These are phyloP conservation scores for Colletotrichum limetticola DNA, from an alignment of 2,329 filamentous ascomycete genomes.

Conservation along the genomic window DNA sequence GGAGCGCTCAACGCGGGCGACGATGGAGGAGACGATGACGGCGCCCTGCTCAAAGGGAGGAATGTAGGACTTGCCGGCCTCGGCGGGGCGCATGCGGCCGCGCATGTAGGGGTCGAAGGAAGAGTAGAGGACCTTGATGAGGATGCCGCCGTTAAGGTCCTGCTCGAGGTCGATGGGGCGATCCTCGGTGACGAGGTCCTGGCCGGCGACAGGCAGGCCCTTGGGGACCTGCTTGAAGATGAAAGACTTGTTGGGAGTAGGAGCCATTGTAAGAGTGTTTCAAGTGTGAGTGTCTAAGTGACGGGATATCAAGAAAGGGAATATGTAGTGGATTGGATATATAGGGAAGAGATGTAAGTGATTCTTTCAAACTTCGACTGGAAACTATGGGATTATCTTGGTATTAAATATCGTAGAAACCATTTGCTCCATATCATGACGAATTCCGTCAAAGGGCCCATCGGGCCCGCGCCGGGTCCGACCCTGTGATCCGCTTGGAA, in stretches of 20 bases:
- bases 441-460: not conserved
- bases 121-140: constrained; percentile 75
- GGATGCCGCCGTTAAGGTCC: constrained; percentile 72
- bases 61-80: constrained; percentile 71
- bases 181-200: constrained; percentile 76
- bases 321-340: not conserved
- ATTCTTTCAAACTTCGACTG: not conserved
- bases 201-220: constrained; percentile 74
- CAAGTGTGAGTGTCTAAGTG: not conserved
- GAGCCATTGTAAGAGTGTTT: constrained; percentile 44
- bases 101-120: constrained; percentile 90
- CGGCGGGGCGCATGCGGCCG: constrained; percentile 76
- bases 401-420: constrained; percentile 1
- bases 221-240: constrained; percentile 77
- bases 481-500: not conserved
- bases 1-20: constrained; percentile 79
- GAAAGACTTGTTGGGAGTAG: constrained; percentile 76
- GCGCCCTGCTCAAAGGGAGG: constrained; percentile 69
- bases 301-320: constrained; percentile 7
- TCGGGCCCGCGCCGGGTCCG: constrained; percentile 26
- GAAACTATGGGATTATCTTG: not conserved
- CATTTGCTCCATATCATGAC: constrained; percentile 1
- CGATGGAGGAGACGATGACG: constrained; percentile 71
- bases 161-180: constrained; percentile 74
- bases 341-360: not conserved